These are phyloP conservation scores for Boletus bicolor DNA, from an alignment of 768 basidiomycete genomes.

Conservation along the genomic window DNA sequence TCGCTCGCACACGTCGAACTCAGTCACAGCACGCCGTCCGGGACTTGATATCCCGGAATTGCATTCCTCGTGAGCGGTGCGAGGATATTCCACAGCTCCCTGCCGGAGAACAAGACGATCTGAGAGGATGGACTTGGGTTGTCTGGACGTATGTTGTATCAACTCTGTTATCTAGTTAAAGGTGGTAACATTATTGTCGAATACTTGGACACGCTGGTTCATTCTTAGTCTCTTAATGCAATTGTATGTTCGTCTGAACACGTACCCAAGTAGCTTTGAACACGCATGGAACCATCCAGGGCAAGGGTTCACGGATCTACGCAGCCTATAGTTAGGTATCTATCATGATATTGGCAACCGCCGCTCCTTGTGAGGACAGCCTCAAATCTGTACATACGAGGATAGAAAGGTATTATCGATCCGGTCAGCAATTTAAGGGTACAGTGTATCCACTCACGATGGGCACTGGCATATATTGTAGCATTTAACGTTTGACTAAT, in stretches of 20 bases:
- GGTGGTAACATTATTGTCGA: not conserved
- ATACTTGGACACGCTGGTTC: not conserved
- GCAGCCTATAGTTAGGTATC: too few relatives aligned
- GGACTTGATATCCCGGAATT: constrained; percentile 24
- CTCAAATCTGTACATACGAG: not conserved
- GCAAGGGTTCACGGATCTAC: not conserved
- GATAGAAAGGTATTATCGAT: not conserved
- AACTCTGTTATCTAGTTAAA: not conserved
- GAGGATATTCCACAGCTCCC: not conserved
- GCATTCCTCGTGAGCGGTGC: constrained; percentile 4
- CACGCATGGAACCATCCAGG: not conserved
- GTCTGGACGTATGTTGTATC: constrained; percentile 18
- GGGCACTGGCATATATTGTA: too few relatives aligned
- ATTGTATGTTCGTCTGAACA: not conserved
- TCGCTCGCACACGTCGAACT: constrained; percentile 17
- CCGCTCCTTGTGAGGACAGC: not conserved
- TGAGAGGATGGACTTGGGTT: constrained; percentile 11
- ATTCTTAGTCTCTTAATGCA: not conserved
- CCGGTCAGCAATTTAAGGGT: not conserved
- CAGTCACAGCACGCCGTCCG: constrained; percentile 24
- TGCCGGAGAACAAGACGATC: not conserved
- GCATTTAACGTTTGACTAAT: not conserved
- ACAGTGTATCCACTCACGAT: not conserved
- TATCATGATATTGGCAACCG: not conserved
- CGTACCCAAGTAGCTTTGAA: not conserved